Evolutionary conservation across 192 early-diverging fungal species (phyloP), one percentile per base, ranked within the genome.

Genomic region (Entrophospora sp.): DNA sequence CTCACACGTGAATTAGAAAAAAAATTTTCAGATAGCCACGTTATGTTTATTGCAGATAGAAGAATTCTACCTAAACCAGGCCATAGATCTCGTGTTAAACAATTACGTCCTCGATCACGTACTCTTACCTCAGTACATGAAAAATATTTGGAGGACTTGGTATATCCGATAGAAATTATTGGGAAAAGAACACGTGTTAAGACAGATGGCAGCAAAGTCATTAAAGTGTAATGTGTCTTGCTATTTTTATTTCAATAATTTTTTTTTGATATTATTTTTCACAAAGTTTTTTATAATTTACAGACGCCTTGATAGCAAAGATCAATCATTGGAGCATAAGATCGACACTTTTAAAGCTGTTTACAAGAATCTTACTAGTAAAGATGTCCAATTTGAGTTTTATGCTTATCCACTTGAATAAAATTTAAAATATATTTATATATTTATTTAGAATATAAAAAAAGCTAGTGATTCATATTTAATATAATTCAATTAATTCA

Each of bases 21-120:
- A 92, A 98, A 98, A 90, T 96, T 98, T 88, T 92, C 91, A 73
- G 96, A 98, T 83, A 90, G 94, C 69, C 96, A 98, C 83, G 90
- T 98, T 58, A 83, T 98, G 70, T 87, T 98, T 62, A 69, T 83
- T 71, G 81, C 94, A 67, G 90, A 97, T 82, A 91, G 96, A 68
- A 90, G 93, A 72, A 96, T 98, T 80, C 81, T 97, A 79, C 83
- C 83, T 72, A 92, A 92, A 86, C 96, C 96, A 62, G 84, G 86
- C 72, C 90, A 91, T 76, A 83, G 85, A 69, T 87, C 89, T 68
- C 92, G 92, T 75, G 84, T 86, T 66, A 89, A 89, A 81, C 96
- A 98, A 83, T 76, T 81, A 69, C 89, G 96, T 72, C 96, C 96
- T 68, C 90, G 93, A 79, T 89, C 89, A 75, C 91, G 96, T 80